Conservation (phyloP, 2,329 filamentous ascomycete genomes). For the Clonostachys sp. region DNA sequence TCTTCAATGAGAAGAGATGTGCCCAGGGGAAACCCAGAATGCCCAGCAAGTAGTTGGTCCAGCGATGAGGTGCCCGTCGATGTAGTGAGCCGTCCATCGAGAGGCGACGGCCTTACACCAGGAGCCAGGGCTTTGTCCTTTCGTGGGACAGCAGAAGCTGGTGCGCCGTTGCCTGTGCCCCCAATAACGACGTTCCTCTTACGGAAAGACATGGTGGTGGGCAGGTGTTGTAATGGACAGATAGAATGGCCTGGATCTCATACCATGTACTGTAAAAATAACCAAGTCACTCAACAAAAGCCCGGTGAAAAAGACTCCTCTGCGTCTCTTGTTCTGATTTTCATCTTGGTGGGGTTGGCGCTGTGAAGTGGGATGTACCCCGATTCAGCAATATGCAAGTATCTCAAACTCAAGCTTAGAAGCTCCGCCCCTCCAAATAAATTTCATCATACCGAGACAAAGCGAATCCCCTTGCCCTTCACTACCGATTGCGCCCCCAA, state of each 20-base stretch:
- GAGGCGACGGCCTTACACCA: constrained; percentile 74
- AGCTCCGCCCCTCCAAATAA: neutral
- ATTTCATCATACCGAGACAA: neutral
- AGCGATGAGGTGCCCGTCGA: constrained; percentile 88
- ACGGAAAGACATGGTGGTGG: constrained; percentile 47
- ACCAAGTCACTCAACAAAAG: too few relatives aligned
- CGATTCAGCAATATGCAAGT: too few relatives aligned
- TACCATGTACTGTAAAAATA: too few relatives aligned
- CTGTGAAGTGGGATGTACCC: neutral
- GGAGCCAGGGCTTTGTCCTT: constrained; percentile 31
- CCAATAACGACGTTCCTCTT: constrained; percentile 51
- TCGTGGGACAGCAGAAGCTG: constrained; percentile 2
- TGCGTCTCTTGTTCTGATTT: neutral
- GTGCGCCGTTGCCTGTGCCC: neutral
- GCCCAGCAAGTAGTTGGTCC: constrained; percentile 79
- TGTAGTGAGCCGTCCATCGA: constrained; percentile 82
- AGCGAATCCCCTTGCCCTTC: too few relatives aligned
- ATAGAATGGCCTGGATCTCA: too few relatives aligned
- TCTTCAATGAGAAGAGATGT: constrained; percentile 80
- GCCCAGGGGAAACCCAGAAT: constrained; percentile 79
- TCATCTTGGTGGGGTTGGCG: neutral
- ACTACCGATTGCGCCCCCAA: too few relatives aligned
- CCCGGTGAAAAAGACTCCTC: too few relatives aligned
- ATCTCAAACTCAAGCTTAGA: too few relatives aligned
- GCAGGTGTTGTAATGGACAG: too few relatives aligned